Base-by-base conservation (phyloP, 2,329 filamentous ascomycete species). In the Aspergillus ochraceoroseus region DNA sequence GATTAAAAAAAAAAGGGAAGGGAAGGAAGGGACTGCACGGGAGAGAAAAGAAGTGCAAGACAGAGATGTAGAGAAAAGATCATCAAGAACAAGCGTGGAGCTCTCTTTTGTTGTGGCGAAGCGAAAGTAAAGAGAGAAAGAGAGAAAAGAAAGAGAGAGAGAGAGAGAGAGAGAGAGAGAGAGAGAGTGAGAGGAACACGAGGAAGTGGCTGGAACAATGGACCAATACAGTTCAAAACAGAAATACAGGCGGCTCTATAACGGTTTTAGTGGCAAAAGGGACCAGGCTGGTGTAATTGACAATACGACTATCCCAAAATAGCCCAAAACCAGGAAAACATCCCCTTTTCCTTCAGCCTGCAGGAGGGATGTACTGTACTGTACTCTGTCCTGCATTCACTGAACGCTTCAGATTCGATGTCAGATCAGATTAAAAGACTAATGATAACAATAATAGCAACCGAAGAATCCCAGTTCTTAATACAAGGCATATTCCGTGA, bases 201-300 rank as follows among this genome's bases (percentile, higher is more conserved):
- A 47, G 42, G 34, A 31, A 41, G 45, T 48, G 38, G 48, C 45
- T 48, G 42, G 44, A 41, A 43, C 23, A 18, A 14, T 29, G 34
- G 31, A 32, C 31, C 26, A 27, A 37, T 43, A 46, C 40, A 25
- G 19, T 12, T 17, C 27, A 20, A 43, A 37, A 44, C 37, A 13
- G 37, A 19, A 28, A 33, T 44, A 36, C 30, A 47, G 22, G 47
- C 44, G 47, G 47, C 47, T 49, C 47, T 49, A 39, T 36, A 28
- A 27, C n/a, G 30, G 36, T 12, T 5, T 30, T 13, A 3, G 19
- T 28, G 11, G 12, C 32, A 23, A 3, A 11, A 25, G 20, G 11
- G 5, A n/a, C n/a, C 11, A 5, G 32, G 2, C 29, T 11, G 11
- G 26, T 31, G 42, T 44, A 32, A 37, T 28, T 32, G 22, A 33